Evolutionary conservation across 305 asterid genomes (phyloP).

Genomic region (Fraxinus floribunda): DNA sequence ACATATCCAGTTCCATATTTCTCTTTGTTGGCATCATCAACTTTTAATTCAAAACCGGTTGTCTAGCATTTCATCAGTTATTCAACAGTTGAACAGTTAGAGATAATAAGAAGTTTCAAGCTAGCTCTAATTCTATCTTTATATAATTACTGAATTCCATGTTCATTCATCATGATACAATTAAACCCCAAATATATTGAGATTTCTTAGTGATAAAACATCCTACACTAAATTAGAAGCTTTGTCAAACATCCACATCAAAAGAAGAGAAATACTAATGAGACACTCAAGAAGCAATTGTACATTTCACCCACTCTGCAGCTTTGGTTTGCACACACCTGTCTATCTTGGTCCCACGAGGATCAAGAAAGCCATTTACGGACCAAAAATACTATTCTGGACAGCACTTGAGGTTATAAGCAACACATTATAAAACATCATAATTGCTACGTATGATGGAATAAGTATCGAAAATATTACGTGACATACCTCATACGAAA

Average conservation of each 20-base stretch:
- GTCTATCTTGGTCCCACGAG: not conserved
- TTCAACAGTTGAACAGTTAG: slow-evolving; percentile 5
- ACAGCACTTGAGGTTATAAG: not conserved
- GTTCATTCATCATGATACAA: not conserved
- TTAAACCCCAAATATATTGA: not conserved
- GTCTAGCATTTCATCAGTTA: not conserved
- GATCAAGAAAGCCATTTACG: not conserved
- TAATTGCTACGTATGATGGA: slow-evolving; percentile 47
- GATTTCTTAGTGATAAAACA: slow-evolving; percentile 6
- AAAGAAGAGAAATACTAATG: not conserved
- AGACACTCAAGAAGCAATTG: not conserved
- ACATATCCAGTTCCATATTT: not conserved
- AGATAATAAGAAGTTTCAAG: slow-evolving; percentile 15
- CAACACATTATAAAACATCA: not conserved
- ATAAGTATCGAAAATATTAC: not conserved
- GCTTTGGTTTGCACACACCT: not conserved
- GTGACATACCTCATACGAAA: slow-evolving; percentile 76
- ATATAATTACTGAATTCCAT: not conserved
- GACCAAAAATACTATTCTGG: not conserved
- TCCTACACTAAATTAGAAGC: not conserved
- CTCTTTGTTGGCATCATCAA: not conserved
- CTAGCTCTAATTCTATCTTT: not conserved
- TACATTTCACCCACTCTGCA: not conserved
- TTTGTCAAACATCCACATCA: not conserved
- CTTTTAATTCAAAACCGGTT: not conserved